Evolutionary conservation across 345 rosid species (phyloP), one percentile per base, ranked within the genome.

Genomic region (Schrenkiella parvula): DNA sequence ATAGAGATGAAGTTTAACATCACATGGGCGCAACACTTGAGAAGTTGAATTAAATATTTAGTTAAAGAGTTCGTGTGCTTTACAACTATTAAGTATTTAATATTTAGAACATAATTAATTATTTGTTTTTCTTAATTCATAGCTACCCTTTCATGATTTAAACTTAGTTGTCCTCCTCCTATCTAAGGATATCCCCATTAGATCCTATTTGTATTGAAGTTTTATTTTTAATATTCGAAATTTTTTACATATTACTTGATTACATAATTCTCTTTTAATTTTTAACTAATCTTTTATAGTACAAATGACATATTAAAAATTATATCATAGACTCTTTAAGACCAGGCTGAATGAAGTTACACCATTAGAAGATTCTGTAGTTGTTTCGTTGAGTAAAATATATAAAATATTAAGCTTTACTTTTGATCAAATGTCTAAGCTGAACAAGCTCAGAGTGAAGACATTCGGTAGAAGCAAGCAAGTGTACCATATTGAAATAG

Each of bases 1-100:
- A 72, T 72, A 64, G 65, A 18, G 34, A 23, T 53, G 55, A 17
- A 53, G 12, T 15, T 31, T 21, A 32, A 14, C 29, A 64, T 72
- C 70, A 72, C 64, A 72, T 72, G 64, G 64, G 47, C 19, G 55
- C 70, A 72, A 43, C 48, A 54, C 47, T 63, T 52, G 17, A 53
- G 17, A n/a, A 52, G 23, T 52, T 17, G 2, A 15, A 15, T 53
- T 72, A 35, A 23, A 47, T 35, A 44, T 23, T 35, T 18, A 11
- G 31, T 38, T 71, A 71, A 71, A 61, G 61, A 52, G 42, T 29
- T 19, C 63, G 35, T 62, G 62, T 72, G 76, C 76, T 72, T 63
- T 72, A 72, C 76, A 72, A 63, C 64, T 41, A 71, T 47, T 70
- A 46, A 46, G 50, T 71, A 26, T 35, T 58, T 47, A 60, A 0